Conservation (phyloP, 805 yeast genomes). For the Geotrichum ghanense region DNA sequence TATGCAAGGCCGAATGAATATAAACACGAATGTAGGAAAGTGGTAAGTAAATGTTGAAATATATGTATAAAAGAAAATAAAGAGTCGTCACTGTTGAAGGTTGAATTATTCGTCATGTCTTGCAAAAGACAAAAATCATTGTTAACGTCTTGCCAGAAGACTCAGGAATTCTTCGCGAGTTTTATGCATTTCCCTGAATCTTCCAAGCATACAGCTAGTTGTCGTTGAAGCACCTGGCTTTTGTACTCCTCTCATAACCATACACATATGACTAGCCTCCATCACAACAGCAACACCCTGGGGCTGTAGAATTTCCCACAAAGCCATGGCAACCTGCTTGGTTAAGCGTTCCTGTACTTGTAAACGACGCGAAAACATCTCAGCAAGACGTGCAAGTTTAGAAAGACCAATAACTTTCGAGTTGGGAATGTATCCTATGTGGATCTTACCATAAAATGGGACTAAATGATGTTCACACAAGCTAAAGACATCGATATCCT, state of each 20-base stretch:
- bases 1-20: neutral
- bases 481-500: slow-evolving; percentile 86
- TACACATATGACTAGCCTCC: slow-evolving; percentile 97
- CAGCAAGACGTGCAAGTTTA: slow-evolving; percentile 90
- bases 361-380: slow-evolving; percentile 88
- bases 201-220: slow-evolving; percentile 95
- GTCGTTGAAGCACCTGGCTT: slow-evolving; percentile 89
- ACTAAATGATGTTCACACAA: slow-evolving; percentile 97
- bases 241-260: slow-evolving; percentile 97
- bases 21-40: neutral
- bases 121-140: neutral
- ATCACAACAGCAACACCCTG: slow-evolving; percentile 97
- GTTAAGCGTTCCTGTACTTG: slow-evolving; percentile 98
- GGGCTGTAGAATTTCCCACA: slow-evolving; percentile 82
- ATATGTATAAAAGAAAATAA: too few relatives aligned
- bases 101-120: too few relatives aligned
- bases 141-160: slow-evolving; percentile 49
- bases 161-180: slow-evolving; percentile 94
- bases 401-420: slow-evolving; percentile 86
- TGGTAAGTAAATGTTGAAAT: too few relatives aligned
- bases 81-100: too few relatives aligned
- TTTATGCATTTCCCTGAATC: slow-evolving; percentile 86
- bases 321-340: slow-evolving; percentile 94
- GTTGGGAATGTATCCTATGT: slow-evolving; percentile 95
- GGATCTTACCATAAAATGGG: slow-evolving; percentile 94